These are phyloP conservation scores for Chlorociboria aeruginascens DNA, from an alignment of 495 filamentous ascomycete genomes.

Conservation along the genomic window DNA sequence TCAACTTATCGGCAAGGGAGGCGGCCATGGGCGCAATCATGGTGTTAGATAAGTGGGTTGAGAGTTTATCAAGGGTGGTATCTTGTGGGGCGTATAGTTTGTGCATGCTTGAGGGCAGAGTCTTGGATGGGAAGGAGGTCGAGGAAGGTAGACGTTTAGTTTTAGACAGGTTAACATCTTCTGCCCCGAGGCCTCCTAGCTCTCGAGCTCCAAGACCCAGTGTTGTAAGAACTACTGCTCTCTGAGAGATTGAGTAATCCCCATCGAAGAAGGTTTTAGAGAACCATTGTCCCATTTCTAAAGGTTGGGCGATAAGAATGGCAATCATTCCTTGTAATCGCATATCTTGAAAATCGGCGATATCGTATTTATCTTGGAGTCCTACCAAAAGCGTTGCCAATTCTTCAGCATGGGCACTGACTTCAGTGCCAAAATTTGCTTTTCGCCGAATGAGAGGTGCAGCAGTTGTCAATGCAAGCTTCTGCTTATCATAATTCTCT, in stretches of 20 bases:
- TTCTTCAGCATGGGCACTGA: slow-evolving; percentile 72
- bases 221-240: slow-evolving; percentile 66
- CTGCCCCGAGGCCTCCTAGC: slow-evolving; percentile 65
- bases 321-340: slow-evolving; percentile 78
- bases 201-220: slow-evolving; percentile 81
- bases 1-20: slow-evolving; percentile 38
- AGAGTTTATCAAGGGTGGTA: slow-evolving; percentile 49
- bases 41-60: slow-evolving; percentile 46
- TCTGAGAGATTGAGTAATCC: slow-evolving; percentile 77
- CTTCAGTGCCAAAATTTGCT: slow-evolving; percentile 74
- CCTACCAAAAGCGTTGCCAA: slow-evolving; percentile 65
- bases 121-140: slow-evolving; percentile 28
- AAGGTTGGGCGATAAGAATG: slow-evolving; percentile 61
- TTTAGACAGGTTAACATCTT: slow-evolving; percentile 22
- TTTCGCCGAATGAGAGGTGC: slow-evolving; percentile 79
- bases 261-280: slow-evolving; percentile 78
- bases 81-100: slow-evolving; percentile 30
- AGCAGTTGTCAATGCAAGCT: slow-evolving; percentile 64
- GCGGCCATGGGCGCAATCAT: slow-evolving; percentile 75
- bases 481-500: slow-evolving; percentile 74
- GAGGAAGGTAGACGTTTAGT: slow-evolving; percentile 9
- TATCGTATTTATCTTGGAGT: slow-evolving; percentile 67
- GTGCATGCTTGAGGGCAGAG: slow-evolving; percentile 34
- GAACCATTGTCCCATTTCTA: slow-evolving; percentile 73
- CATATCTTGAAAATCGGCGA: slow-evolving; percentile 63